Conservation (phyloP, 768 basidiomycete genomes). For the Suillus plorans region DNA sequence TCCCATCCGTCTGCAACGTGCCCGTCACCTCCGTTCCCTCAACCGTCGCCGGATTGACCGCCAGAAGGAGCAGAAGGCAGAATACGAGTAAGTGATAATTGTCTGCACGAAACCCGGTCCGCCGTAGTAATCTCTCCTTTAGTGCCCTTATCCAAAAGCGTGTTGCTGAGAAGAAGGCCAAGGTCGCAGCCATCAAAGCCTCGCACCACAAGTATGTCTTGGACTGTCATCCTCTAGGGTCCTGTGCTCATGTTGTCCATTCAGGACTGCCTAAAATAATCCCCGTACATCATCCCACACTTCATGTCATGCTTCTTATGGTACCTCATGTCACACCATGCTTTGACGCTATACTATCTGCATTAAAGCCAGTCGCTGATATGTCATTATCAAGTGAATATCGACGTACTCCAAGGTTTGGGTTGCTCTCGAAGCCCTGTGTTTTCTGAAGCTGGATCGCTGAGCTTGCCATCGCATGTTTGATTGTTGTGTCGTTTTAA, state of each 20-base stretch:
- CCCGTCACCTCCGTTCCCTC: conserved; percentile 87
- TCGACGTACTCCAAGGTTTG: neutral
- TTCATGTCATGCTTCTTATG: conserved; percentile 11
- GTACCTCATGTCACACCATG: conserved; percentile 13
- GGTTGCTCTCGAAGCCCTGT: neutral
- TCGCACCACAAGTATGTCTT: conserved; percentile 70
- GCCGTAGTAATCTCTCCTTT: neutral
- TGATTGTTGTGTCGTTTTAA: neutral
- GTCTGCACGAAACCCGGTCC: neutral
- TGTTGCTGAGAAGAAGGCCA: conserved; percentile 89
- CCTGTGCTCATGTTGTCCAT: neutral
- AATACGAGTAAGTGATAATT: conserved; percentile 71
- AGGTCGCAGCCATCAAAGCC: conserved; percentile 85
- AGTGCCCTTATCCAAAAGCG: conserved; percentile 83
- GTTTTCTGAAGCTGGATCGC: neutral
- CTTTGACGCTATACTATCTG: conserved; percentile 14
- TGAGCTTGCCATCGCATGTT: neutral
- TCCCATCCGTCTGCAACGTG: conserved; percentile 92
- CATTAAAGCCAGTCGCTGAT: conserved; percentile 9
- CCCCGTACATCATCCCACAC: conserved; percentile 3
- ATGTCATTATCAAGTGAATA: neutral
- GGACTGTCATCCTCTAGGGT: neutral
- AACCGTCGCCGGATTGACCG: conserved; percentile 84
- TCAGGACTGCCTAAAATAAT: conserved; percentile 11
- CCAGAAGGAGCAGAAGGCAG: conserved; percentile 94